Conservation (phyloP, 1,284 basidiomycete genomes). For the Leccinum pallidistipes region DNA sequence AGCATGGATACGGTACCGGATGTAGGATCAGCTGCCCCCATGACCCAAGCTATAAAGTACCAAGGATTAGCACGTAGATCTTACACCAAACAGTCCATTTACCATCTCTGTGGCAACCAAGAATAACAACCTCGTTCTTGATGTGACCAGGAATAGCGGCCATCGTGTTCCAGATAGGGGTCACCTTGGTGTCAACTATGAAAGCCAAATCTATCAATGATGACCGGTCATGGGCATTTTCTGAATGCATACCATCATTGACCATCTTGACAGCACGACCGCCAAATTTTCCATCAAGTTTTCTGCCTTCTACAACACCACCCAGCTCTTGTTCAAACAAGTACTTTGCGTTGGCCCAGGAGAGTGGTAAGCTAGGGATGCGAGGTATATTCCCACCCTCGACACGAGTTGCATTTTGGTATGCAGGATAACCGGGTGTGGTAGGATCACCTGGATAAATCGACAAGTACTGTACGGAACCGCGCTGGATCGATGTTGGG, state of each 20-base stretch:
- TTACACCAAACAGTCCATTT: slow-evolving; percentile 20
- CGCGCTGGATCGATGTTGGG: slow-evolving; percentile 82
- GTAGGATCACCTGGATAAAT: slow-evolving; percentile 84
- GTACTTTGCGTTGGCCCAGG: slow-evolving; percentile 66
- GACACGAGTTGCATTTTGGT: slow-evolving; percentile 76
- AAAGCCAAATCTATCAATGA: neutral
- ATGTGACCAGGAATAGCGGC: slow-evolving; percentile 88
- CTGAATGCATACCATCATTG: slow-evolving; percentile 53
- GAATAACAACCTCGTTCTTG: slow-evolving; percentile 79
- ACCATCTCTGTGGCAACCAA: slow-evolving; percentile 90
- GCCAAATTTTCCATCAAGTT: slow-evolving; percentile 51
- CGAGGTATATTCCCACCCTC: slow-evolving; percentile 71
- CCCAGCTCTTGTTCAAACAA: slow-evolving; percentile 59
- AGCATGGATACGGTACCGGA: slow-evolving; percentile 87
- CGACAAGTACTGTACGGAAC: slow-evolving; percentile 83
- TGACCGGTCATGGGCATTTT: slow-evolving; percentile 4
- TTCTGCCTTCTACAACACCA: slow-evolving; percentile 34
- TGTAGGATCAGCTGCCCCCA: slow-evolving; percentile 84
- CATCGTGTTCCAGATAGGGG: slow-evolving; percentile 88
- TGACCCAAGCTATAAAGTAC: slow-evolving; percentile 45
- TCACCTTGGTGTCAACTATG: slow-evolving; percentile 73
- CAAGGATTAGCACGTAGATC: slow-evolving; percentile 26
- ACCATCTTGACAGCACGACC: slow-evolving; percentile 52
- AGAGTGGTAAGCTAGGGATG: slow-evolving; percentile 82
- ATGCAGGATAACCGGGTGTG: slow-evolving; percentile 87